Percentiles rank a stretch among this genome's conserved stretches.
These are phyloP conservation scores for Lentinus tigrinus DNA, from an alignment of 768 basidiomycete genomes.

Conservation along the genomic window DNA sequence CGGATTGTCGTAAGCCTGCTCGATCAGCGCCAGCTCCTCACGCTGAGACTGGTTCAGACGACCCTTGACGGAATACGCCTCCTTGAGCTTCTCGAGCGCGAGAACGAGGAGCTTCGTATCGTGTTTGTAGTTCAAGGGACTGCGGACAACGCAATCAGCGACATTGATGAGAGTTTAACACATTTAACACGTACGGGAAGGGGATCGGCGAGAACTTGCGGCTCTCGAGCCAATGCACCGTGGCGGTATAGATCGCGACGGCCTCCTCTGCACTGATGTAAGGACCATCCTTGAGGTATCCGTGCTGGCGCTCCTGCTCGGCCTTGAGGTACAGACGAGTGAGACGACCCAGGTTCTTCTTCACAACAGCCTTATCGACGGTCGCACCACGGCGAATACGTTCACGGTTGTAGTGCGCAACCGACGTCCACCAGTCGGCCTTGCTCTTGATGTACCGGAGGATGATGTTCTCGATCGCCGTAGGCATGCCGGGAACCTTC, in stretches of 20 bases:
- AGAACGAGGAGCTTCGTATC: constrained; percentile 97
- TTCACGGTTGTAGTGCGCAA: constrained; percentile 97
- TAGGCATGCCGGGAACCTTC: constrained; percentile 99
- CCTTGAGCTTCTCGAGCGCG: constrained; percentile 96
- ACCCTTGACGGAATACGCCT: constrained; percentile 97
- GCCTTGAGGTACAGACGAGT: constrained; percentile 98
- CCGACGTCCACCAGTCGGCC: constrained; percentile 99
- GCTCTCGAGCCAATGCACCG: constrained; percentile 98
- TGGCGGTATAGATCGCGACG: constrained; percentile 97
- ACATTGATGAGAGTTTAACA: not conserved
- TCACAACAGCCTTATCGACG: constrained; percentile 97
- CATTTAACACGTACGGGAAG: constrained; percentile 68
- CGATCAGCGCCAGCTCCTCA: constrained; percentile 96
- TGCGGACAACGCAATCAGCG: not conserved
- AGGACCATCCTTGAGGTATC: constrained; percentile 97
- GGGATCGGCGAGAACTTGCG: constrained; percentile 98
- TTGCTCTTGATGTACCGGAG: constrained; percentile 99
- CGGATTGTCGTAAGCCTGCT: constrained; percentile 99
- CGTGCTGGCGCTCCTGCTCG: constrained; percentile 98
- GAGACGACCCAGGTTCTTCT: constrained; percentile 97
- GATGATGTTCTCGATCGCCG: constrained; percentile 99
- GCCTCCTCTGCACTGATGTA: constrained; percentile 99
- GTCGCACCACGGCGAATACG: constrained; percentile 96
- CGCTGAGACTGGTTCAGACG: constrained; percentile 97
- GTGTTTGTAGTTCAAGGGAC: constrained; percentile 95